These are phyloP conservation scores for Nakazawaea pomicola DNA, from an alignment of 805 yeast genomes.

Conservation along the genomic window DNA sequence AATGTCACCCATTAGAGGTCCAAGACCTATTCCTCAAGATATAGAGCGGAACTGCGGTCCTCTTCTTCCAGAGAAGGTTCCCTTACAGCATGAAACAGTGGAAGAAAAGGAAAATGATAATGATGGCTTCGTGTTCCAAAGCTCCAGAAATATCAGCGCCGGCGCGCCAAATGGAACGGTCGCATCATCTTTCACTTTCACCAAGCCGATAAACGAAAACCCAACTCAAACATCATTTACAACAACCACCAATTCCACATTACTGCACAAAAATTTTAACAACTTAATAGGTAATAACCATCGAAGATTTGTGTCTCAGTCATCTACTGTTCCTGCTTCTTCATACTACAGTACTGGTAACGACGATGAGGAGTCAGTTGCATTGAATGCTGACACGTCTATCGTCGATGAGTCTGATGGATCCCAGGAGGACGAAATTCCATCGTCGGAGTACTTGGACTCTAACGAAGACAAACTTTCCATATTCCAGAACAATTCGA, in stretches of 20 bases:
- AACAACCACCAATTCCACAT: slow-evolving; percentile 3
- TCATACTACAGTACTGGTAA: slow-evolving; percentile 3
- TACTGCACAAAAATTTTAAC: slow-evolving; percentile 2
- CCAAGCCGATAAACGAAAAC: not conserved
- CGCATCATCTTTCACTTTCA: not conserved
- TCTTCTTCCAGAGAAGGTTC: not conserved
- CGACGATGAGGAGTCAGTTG: not conserved
- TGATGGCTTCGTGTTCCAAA: slow-evolving; percentile 5
- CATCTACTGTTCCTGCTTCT: slow-evolving; percentile 2
- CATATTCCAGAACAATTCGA: slow-evolving; percentile 9
- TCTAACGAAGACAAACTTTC: slow-evolving; percentile 11
- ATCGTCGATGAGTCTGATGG: slow-evolving; percentile 8
- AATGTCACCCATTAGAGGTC: slow-evolving; percentile 7
- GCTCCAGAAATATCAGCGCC: not conserved
- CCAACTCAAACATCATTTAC: slow-evolving; percentile 5
- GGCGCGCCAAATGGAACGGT: too few species aligned
- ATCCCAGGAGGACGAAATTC: slow-evolving; percentile 6
- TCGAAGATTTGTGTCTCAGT: slow-evolving; percentile 2
- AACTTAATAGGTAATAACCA: not conserved
- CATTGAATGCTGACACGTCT: not conserved
- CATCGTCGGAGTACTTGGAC: slow-evolving; percentile 11
- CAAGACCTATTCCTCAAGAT: slow-evolving; percentile 11
- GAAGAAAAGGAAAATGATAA: not conserved
- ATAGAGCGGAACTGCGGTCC: too few species aligned
- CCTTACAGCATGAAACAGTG: too few species aligned